Percentiles rank a stretch among this genome's conserved stretches.
These are phyloP conservation scores for Candida lessepsii DNA, from an alignment of 805 yeast species.

Conservation along the genomic window DNA sequence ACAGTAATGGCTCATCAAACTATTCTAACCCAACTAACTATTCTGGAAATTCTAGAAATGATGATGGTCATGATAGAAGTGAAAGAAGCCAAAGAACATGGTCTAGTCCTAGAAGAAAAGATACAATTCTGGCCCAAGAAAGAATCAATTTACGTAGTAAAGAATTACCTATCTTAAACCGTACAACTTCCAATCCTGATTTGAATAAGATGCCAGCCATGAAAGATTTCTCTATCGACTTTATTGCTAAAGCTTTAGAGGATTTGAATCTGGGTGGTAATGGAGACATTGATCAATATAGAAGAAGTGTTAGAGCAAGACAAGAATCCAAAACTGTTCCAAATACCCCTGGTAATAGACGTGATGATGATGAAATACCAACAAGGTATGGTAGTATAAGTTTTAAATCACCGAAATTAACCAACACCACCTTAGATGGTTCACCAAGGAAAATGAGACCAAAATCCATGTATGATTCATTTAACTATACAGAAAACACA, in stretches of 20 bases:
- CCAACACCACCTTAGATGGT: conserved; percentile 9
- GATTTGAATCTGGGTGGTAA: conserved; percentile 46
- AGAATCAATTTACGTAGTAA: conserved; percentile 36
- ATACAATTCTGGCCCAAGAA: conserved; percentile 33
- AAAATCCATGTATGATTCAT: conserved; percentile 26
- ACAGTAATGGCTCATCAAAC: conserved; percentile 20
- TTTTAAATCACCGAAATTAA: conserved; percentile 13
- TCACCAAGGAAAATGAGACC: conserved; percentile 19
- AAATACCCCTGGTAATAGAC: conserved; percentile 16
- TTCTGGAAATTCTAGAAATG: conserved; percentile 16
- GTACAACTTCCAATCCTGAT: conserved; percentile 8
- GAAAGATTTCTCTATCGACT: conserved; percentile 45
- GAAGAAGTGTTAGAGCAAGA: conserved; percentile 35
- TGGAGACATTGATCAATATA: conserved; percentile 41
- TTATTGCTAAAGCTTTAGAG: conserved; percentile 45
- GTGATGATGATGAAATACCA: conserved; percentile 36
- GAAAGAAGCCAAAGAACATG: conserved; percentile 40
- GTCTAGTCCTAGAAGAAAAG: conserved; percentile 42
- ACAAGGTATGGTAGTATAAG: conserved; percentile 32
- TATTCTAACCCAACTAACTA: conserved; percentile 42
- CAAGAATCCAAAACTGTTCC: conserved; percentile 16
- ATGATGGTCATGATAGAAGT: conserved; percentile 12
- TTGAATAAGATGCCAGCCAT: conserved; percentile 30
- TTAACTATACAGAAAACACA: not conserved
- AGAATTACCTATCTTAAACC: conserved; percentile 23